phyloP scores from a whole-genome alignment of 805 yeast genomes.

The Candida coquimbonensis region DNA sequence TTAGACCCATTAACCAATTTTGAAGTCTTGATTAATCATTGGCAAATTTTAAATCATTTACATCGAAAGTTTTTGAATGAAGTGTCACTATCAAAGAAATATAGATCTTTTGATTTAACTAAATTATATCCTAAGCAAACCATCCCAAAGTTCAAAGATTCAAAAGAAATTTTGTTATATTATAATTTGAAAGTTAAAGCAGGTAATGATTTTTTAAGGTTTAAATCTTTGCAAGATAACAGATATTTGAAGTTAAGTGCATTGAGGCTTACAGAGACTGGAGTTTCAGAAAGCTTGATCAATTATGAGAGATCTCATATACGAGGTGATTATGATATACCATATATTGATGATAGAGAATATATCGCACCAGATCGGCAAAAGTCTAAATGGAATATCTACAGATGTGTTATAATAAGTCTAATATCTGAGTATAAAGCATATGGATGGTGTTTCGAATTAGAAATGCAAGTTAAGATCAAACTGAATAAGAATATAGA shows the following conservation, averaged over 20 bases:
- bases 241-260: conserved; percentile 1
- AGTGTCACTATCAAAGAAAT: conserved; percentile 1
- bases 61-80: conserved; percentile 3
- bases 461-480: conserved; percentile 8
- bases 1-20: conserved; percentile 1
- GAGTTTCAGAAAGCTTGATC: no score
- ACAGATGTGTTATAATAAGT: conserved; percentile 8
- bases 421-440: conserved; percentile 1
- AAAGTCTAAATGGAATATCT: conserved; percentile 5
- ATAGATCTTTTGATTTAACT: neutral
- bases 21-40: conserved; percentile 8
- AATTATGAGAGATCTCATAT: no score
- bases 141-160: neutral
- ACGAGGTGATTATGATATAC: no score
- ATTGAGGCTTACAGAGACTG: no score
- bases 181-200: conserved; percentile 6
- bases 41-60: conserved; percentile 8
- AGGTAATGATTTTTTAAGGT: neutral
- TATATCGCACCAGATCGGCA: neutral
- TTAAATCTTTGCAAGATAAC: neutral
- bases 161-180: conserved; percentile 1
- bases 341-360: no score
- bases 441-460: conserved; percentile 9
- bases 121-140: conserved; percentile 7
- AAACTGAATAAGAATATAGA: neutral